Evolutionary conservation across 345 rosid genomes (phyloP), one percentile per base, ranked within the genome.

Genomic region (Viola odorata): DNA sequence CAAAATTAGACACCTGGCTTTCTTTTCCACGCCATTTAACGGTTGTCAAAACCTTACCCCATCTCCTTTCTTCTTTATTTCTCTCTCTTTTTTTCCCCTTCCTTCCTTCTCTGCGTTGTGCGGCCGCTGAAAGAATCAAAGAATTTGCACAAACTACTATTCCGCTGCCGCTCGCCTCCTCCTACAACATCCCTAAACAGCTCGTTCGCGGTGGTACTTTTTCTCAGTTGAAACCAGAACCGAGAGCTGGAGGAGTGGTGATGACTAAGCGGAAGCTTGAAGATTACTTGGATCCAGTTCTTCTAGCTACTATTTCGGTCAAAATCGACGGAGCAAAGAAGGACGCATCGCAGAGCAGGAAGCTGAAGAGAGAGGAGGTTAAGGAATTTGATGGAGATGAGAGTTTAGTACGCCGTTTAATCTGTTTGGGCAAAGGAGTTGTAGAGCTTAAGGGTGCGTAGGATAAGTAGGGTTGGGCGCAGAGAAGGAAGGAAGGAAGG

Each of bases 141-240:
- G 48, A 12, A 1, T 50, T 52, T 32, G 44, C 47, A 50, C 8
- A 12, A 40, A 51, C 48, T 36, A 5, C 58, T 64, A 59, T 45
- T 60, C 69, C 70, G 39, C 60, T 17, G 45, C 71, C 78, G 50
- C 67, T 69, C 8, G 57, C 78, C 64, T 56, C 74, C 71, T 14
- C 61, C 36, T 62, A 66, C 13, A 72, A 69, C 8, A 66, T 75
- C 63, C 69, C 66, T 15, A 45, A 51, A 14, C 72, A 66, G 55
- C 69, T 66, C 57, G 54, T 62, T 53, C 69, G 69, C 7, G 53
- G 53, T 2, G 32, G 32, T 23, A 23, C 32, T 23, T 23, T 2
- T 23, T 23, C 32, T 23, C 32, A 23, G 32, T 23, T 23, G 32
- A 23, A 23, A 23, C 32, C 32, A 23, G 32, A 23, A 23, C 1